phyloP scores from a whole-genome alignment of 306 rosid species.

The Trifolium pratense region DNA sequence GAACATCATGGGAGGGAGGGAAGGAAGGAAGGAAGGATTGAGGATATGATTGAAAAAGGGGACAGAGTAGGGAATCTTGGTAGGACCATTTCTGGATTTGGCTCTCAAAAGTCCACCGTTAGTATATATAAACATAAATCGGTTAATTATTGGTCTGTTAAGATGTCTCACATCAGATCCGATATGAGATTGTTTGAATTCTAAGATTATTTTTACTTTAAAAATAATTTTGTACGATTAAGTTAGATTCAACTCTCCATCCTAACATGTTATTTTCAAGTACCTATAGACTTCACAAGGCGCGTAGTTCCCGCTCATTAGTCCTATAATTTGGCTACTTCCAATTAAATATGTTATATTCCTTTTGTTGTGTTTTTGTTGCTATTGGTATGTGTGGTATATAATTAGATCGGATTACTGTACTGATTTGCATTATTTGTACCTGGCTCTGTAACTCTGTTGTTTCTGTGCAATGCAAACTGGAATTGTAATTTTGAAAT shows the following conservation, averaged over 20 bases:
- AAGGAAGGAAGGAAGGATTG: neutral
- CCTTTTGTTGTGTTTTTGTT: neutral
- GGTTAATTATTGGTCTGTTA: no score
- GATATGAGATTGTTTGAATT: no score
- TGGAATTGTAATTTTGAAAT: no score
- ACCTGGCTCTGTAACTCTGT: neutral
- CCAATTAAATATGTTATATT: neutral
- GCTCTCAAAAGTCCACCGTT: constrained; percentile 28
- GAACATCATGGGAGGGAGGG: constrained; percentile 10
- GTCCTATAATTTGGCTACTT: constrained; percentile 31
- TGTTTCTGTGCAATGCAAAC: no score
- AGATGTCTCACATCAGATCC: no score
- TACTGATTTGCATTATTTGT: neutral
- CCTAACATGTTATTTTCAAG: no score
- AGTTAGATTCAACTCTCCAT: no score
- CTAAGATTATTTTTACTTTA: no score
- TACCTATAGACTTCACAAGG: no score
- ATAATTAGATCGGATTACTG: no score
- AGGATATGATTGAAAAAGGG: neutral
- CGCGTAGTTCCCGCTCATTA: constrained; percentile 50
- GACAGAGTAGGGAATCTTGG: constrained; percentile 18
- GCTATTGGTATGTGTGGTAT: neutral
- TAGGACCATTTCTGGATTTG: neutral
- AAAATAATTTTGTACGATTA: no score
- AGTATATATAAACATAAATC: no score